phyloP scores from a whole-genome alignment of 441 rosid species.

The Theobroma grandiflorum region DNA sequence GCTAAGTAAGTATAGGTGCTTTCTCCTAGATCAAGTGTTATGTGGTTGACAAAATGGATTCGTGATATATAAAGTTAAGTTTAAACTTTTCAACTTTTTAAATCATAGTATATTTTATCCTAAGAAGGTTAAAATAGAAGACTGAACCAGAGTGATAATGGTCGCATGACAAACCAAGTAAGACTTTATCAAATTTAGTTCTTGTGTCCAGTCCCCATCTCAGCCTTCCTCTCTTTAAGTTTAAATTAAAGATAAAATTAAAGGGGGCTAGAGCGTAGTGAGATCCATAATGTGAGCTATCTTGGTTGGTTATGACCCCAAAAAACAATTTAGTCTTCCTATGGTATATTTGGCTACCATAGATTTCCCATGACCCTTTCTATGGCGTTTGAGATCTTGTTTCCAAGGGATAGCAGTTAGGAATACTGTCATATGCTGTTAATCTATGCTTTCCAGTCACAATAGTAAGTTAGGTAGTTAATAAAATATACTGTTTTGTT shows the following conservation, averaged over 20 bases:
- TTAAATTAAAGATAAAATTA: background rate
- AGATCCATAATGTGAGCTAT: constrained; percentile 2
- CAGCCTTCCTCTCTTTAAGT: background rate
- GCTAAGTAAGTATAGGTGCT: constrained; percentile 57
- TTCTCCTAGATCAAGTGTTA: background rate
- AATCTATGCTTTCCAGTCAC: background rate
- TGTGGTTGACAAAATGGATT: background rate
- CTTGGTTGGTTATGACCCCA: background rate
- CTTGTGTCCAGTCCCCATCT: background rate
- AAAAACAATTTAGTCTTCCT: background rate
- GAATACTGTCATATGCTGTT: background rate
- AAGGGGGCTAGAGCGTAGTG: background rate
- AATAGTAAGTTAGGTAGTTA: background rate
- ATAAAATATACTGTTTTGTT: background rate
- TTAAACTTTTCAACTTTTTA: background rate
- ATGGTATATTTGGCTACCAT: background rate
- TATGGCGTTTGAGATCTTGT: background rate
- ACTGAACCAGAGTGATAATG: background rate
- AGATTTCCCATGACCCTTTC: background rate
- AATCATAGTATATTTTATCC: background rate
- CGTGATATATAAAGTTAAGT: background rate
- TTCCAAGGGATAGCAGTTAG: background rate
- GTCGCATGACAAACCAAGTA: background rate
- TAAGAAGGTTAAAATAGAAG: background rate
- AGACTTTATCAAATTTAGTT: background rate